phyloP scores from a whole-genome alignment of 331 rosid genomes.

The Quercus lobata region DNA sequence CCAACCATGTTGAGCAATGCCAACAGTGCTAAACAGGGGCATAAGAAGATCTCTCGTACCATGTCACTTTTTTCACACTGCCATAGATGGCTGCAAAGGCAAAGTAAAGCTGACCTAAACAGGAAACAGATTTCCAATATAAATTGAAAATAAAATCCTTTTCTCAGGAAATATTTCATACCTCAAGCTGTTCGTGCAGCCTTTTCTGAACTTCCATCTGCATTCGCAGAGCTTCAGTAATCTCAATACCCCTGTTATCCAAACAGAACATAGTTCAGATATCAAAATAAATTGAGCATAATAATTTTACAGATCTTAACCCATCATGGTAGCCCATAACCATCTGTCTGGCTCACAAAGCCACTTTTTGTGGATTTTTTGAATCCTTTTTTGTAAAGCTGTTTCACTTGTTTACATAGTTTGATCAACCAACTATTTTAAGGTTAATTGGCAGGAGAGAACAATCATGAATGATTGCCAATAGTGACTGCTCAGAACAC shows the following conservation, averaged over 20 bases:
- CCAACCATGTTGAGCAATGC: neutral
- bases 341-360: neutral
- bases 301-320: neutral
- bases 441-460: neutral
- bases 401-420: neutral
- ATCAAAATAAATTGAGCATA: slow-evolving; percentile 14
- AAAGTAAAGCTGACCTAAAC: neutral
- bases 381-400: neutral
- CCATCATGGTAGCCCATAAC: neutral
- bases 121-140: neutral
- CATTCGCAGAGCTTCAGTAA: slow-evolving; percentile 93
- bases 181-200: slow-evolving; percentile 98
- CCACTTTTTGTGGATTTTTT: neutral
- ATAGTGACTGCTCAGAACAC: neutral
- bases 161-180: slow-evolving; percentile 25
- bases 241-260: slow-evolving; percentile 73
- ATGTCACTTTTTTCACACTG: neutral
- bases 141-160: slow-evolving; percentile 3
- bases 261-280: slow-evolving; percentile 5
- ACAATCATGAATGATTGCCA: neutral
- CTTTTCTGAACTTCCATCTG: slow-evolving; percentile 99
- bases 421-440: neutral
- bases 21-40: neutral
- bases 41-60: neutral
- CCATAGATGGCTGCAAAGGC: neutral